These are phyloP conservation scores for Arctium minus DNA, from an alignment of 129 eudicot genomes.

Conservation along the genomic window DNA sequence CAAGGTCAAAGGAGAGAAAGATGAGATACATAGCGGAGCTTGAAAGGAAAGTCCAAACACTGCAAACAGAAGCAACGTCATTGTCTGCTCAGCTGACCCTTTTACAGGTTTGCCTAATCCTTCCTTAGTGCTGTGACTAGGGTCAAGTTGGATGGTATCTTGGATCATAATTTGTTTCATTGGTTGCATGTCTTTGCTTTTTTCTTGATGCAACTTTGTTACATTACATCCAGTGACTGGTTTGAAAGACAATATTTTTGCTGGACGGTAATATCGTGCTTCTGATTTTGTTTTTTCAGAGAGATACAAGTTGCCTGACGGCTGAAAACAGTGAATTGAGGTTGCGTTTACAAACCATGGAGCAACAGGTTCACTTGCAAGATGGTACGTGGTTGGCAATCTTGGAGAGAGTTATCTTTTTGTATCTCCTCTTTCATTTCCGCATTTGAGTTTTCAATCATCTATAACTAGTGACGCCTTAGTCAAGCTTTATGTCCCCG, in stretches of 20 bases:
- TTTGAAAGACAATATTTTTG: neutral
- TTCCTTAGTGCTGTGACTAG: neutral
- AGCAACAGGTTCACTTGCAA: slow-evolving; percentile 88
- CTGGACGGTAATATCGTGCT: neutral
- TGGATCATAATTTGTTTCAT: neutral
- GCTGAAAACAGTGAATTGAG: slow-evolving; percentile 88
- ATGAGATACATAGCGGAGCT: slow-evolving; percentile 95
- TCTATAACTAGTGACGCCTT: neutral
- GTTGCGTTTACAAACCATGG: slow-evolving; percentile 80
- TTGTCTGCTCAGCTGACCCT: slow-evolving; percentile 80
- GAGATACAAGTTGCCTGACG: slow-evolving; percentile 65
- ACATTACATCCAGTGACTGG: neutral
- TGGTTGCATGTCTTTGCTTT: neutral
- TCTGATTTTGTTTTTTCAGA: slow-evolving; percentile 24
- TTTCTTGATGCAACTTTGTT: neutral
- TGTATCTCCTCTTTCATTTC: neutral
- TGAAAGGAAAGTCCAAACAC: slow-evolving; percentile 76
- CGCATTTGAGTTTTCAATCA: neutral
- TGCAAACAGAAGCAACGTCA: slow-evolving; percentile 89
- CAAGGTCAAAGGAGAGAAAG: slow-evolving; percentile 94
- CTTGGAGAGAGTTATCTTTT: neutral
- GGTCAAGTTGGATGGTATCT: neutral
- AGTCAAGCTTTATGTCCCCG: neutral
- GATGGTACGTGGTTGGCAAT: slow-evolving; percentile 54
- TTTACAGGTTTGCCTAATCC: slow-evolving; percentile 52